Base-by-base conservation (phyloP, 1,139 yeast species). In the Ashbya aceris region DNA sequence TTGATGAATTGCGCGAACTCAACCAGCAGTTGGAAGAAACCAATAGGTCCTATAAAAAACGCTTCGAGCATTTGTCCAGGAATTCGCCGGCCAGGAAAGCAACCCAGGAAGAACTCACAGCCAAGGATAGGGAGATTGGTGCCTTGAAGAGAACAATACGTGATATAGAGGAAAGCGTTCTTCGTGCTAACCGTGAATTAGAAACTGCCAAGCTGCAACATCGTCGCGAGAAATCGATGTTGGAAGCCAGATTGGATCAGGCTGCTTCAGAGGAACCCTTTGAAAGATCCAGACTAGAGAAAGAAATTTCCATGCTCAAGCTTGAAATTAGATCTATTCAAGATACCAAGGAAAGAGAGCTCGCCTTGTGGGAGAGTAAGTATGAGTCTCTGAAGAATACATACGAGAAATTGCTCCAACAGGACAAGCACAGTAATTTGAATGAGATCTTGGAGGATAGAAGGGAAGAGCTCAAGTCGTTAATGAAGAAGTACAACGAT, bases 201-300 rank as follows among this genome's bases (percentile, higher is more conserved):
- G 12, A 39, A 20, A 33, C 33, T 4, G 11, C 28, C 9, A 40
- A 40, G 62, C 71, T 64, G 40, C 73, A 68, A 48, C 73, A 68
- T 41, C 71, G 62, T 46, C 70, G 65, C 40, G 55, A 53, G 31
- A 34, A 46, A 10, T 49, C 53, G 31, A 64, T 60, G 30, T 27
- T 45, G 11, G 30, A 38, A 20, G 12, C 30, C 8, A 30, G 36
- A 32, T 23, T 45, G n/a, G 37, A 36, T 12, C 30, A 31, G 9
- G 29, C 40, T 67, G 65, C 33, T 47, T 54, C 20, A 62, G 66
- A 43, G 66, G 65, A 34, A 51, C 52, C 33, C 59, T 54, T 38
- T 54, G 56, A 40, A 35, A 49, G 36, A 35, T 43, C 35, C 14
- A 49, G 41, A 27, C 31, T 50, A 17, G 41, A 39, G 35, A 44